Evolutionary conservation across 1,284 basidiomycete species (phyloP), one percentile per base, ranked within the genome.

Genomic region (Leccinum glutinopallens): DNA sequence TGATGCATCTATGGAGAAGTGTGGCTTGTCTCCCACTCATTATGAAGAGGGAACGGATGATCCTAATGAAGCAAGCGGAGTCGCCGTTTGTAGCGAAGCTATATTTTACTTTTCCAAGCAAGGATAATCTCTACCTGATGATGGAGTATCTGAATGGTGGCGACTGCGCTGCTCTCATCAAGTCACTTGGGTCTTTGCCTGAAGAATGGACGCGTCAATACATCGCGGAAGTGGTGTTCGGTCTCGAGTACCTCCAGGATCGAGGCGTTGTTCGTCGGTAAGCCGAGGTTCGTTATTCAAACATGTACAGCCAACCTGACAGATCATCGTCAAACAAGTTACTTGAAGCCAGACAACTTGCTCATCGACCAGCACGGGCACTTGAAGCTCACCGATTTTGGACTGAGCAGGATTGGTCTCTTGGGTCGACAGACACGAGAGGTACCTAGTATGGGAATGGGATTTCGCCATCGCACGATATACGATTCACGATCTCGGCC

Each of bases 81-180:
- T 98, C 96, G 12, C 96, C 97, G n/a, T 98, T 99, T 80, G 97
- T 99, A 58, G 96, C 96, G 35, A 97, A 98, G 80, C 83, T 99
- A 43, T 99, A 94, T 82, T 99, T 97, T 80, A 98, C 97, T 41
- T 99, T 99, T 83, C 97, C 99, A 80, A 98, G 96, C 86, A 95
- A 96, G 79, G 96, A 98, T 49, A 98, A 98, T 76, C 80, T 99
- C 63, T 99, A 99, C 79, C 85, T 99, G 53, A 93, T 99, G 64
- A 99, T 99, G 97, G 97, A 99, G 78, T 97, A 97, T 74, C 84
- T 96, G 46, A 97, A 95, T 72, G 97, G 97, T 46, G 97, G 97
- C 22, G 97, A 99, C 74, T 98, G 97, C 73, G 95, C 96, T 5
- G 94, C 95, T 5, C 85, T 99, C 64, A 93, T 98, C 84, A 99